These are phyloP conservation scores for Candida tallmaniae DNA, from an alignment of 805 yeast genomes.

Conservation along the genomic window DNA sequence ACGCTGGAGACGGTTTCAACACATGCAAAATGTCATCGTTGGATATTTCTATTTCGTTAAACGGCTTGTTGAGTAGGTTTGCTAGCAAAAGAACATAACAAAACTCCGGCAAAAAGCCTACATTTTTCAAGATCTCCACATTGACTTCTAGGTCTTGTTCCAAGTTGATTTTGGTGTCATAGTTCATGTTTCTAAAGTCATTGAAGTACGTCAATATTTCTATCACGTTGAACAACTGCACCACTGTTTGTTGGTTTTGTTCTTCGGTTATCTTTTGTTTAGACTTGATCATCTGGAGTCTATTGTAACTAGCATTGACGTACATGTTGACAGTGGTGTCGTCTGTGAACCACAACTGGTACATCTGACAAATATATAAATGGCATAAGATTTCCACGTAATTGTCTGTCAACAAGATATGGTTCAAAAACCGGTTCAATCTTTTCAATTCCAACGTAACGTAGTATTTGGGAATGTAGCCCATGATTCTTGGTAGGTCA, in stretches of 20 bases:
- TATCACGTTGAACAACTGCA: constrained; percentile 4
- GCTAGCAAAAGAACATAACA: constrained; percentile 1
- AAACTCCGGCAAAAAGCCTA: constrained; percentile 9
- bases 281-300: neutral
- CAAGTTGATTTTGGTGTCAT: neutral
- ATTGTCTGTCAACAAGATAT: constrained; percentile 4
- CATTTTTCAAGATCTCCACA: neutral
- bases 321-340: constrained; percentile 4
- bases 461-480: constrained; percentile 13
- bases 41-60: constrained; percentile 3
- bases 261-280: neutral
- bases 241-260: neutral
- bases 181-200: constrained; percentile 3
- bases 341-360: constrained; percentile 10
- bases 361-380: constrained; percentile 8
- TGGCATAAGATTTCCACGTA: constrained; percentile 5
- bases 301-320: constrained; percentile 3
- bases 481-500: constrained; percentile 12
- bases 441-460: constrained; percentile 8
- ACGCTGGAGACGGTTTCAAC: neutral
- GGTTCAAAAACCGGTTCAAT: constrained; percentile 5
- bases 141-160: neutral
- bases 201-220: constrained; percentile 8
- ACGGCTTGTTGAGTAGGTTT: constrained; percentile 8
- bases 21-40: constrained; percentile 1